These are phyloP conservation scores for Stereum hirsutum DNA, from an alignment of 1,284 basidiomycete genomes.

Conservation along the genomic window DNA sequence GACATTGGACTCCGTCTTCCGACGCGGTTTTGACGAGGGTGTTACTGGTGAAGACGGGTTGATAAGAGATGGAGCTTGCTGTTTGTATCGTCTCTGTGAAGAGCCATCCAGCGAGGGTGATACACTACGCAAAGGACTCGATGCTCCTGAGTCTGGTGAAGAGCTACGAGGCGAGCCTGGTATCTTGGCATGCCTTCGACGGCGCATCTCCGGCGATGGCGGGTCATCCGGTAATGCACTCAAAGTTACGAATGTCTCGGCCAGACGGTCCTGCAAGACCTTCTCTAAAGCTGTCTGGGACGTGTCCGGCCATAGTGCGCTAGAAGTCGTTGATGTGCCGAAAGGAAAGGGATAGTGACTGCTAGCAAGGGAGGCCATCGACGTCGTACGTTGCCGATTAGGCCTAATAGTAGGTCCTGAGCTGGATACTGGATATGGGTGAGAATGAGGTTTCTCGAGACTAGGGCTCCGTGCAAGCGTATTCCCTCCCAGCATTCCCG, in stretches of 20 bases:
- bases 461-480: conserved; percentile 2
- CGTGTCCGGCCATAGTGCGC: conserved; percentile 7
- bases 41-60: conserved; percentile 5
- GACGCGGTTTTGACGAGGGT: too few relatives aligned
- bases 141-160: neutral
- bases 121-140: neutral
- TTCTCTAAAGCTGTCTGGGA: conserved; percentile 63
- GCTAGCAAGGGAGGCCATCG: conserved; percentile 35
- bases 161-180: too few relatives aligned
- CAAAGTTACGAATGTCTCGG: conserved; percentile 72
- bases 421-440: conserved; percentile 11
- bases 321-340: conserved; percentile 2
- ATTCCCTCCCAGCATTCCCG: conserved; percentile 7
- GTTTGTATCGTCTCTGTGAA: neutral
- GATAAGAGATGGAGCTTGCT: conserved; percentile 6
- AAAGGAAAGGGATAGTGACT: conserved; percentile 15
- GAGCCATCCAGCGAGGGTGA: conserved; percentile 1
- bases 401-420: conserved; percentile 20
- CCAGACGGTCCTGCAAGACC: conserved; percentile 60
- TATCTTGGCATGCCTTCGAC: neutral
- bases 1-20: too few relatives aligned
- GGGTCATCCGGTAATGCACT: conserved; percentile 13
- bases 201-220: neutral
- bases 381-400: conserved; percentile 38
- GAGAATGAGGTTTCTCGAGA: conserved; percentile 1